These are phyloP conservation scores for Microthlaspi erraticum DNA, from an alignment of 345 rosid species.

Conservation along the genomic window DNA sequence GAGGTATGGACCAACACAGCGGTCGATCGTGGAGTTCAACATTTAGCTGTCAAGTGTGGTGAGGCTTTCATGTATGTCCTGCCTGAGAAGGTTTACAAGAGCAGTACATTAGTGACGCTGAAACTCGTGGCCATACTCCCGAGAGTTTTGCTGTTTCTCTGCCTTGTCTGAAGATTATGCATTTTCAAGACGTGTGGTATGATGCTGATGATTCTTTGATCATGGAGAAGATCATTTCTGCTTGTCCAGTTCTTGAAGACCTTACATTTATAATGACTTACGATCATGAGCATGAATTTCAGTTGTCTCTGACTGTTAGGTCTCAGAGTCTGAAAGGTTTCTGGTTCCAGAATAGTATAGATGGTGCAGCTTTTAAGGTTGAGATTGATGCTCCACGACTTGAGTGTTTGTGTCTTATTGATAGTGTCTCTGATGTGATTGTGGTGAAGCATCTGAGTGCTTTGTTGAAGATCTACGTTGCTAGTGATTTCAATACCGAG, in stretches of 20 bases:
- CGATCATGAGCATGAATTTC: no score
- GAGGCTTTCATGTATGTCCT: background rate
- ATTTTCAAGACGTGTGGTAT: background rate
- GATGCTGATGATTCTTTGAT: background rate
- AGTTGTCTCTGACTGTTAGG: background rate
- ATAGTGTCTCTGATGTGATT: background rate
- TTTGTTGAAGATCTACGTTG: slow-evolving; percentile 1
- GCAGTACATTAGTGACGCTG: slow-evolving; percentile 10
- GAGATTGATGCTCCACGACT: slow-evolving; percentile 29
- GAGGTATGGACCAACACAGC: no score
- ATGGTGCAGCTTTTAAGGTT: background rate
- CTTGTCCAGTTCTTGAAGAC: background rate
- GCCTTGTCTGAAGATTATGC: background rate
- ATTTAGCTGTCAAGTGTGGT: background rate
- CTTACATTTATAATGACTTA: background rate
- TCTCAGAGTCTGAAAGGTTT: slow-evolving; percentile 9
- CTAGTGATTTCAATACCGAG: background rate
- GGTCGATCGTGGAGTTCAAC: background rate
- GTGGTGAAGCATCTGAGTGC: slow-evolving; percentile 2
- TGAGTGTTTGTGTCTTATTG: background rate
- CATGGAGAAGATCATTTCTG: slow-evolving; percentile 1
- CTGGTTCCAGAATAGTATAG: background rate
- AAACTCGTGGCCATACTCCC: background rate
- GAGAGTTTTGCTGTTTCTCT: background rate
- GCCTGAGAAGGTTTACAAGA: background rate